Evolutionary conservation across 163 green algal genomes (phyloP).

Genomic region (Volvox carteri): DNA sequence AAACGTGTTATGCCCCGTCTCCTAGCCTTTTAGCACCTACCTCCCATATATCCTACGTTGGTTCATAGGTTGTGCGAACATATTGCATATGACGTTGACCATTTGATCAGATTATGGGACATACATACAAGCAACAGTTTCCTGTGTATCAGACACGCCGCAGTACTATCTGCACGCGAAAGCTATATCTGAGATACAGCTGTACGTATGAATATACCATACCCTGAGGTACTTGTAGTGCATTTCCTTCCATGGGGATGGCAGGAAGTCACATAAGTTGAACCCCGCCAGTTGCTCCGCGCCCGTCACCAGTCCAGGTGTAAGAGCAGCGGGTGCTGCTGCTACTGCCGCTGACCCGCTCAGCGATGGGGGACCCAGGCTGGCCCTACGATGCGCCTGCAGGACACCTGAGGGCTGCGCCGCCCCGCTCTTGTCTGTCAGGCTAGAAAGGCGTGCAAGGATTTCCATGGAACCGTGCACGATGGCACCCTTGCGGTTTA

Average conservation of each 20-base stretch:
- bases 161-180: no score
- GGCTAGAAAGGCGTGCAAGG: not conserved
- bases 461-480: not conserved
- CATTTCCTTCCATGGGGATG: conserved; percentile 37
- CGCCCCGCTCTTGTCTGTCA: not conserved
- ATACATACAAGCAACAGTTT: no score
- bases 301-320: not conserved
- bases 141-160: no score
- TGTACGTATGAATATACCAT: not conserved
- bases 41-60: no score
- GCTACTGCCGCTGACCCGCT: not conserved
- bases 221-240: conserved; percentile 28
- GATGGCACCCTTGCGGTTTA: conserved; percentile 37
- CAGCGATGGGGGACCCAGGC: no score
- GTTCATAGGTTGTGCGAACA: no score
- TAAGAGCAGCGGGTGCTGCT: not conserved
- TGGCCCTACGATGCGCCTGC: no score
- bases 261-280: conserved; percentile 22
- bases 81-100: no score
- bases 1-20: no score
- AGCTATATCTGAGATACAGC: not conserved
- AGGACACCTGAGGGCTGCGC: no score
- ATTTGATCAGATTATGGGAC: no score
- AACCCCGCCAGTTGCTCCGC: conserved; percentile 15
- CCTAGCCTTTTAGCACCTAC: no score